A percentile compares a stretch with the other conserved stretches of the same genome.
These are phyloP conservation scores for Diplocarpon rosae DNA, from an alignment of 2,329 filamentous ascomycete genomes.

Conservation along the genomic window DNA sequence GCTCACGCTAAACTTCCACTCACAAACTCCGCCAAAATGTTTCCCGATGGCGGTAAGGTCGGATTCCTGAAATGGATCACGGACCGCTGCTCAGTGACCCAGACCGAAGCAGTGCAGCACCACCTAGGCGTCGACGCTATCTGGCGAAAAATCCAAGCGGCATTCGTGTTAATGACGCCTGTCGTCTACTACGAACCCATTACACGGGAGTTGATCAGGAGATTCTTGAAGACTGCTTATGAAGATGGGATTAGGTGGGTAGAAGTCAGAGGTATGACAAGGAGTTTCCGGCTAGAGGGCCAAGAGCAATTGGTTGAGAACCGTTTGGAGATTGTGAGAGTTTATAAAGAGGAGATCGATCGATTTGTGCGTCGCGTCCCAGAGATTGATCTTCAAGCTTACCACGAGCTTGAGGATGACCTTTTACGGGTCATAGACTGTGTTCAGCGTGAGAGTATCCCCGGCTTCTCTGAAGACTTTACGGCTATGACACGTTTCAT, in stretches of 20 bases:
- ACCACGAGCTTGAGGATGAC: not conserved
- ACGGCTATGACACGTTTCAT: constrained; percentile 30
- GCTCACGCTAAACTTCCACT: constrained; percentile 28
- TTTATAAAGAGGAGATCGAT: constrained; percentile 63
- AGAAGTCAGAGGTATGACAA: constrained; percentile 54
- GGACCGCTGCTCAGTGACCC: constrained; percentile 56
- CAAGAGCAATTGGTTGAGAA: constrained; percentile 51
- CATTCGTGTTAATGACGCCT: constrained; percentile 59
- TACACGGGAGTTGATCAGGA: constrained; percentile 61
- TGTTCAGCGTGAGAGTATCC: not conserved
- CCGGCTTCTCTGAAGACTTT: constrained; percentile 37
- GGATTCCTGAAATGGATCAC: constrained; percentile 70
- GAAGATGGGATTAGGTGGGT: constrained; percentile 74
- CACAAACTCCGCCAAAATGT: constrained; percentile 57
- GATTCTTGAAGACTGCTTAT: constrained; percentile 56
- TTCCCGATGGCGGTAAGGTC: constrained; percentile 47
- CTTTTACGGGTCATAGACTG: not conserved
- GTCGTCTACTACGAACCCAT: constrained; percentile 83
- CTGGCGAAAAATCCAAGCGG: constrained; percentile 66
- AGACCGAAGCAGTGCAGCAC: constrained; percentile 60
- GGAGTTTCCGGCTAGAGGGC: constrained; percentile 56
- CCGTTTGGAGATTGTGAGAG: constrained; percentile 55
- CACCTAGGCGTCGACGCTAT: constrained; percentile 75
- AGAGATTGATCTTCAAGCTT: not conserved
- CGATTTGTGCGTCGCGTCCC: not conserved